Evolutionary conservation across 805 yeast genomes (phyloP).

Genomic region (Candida insectalens): DNA sequence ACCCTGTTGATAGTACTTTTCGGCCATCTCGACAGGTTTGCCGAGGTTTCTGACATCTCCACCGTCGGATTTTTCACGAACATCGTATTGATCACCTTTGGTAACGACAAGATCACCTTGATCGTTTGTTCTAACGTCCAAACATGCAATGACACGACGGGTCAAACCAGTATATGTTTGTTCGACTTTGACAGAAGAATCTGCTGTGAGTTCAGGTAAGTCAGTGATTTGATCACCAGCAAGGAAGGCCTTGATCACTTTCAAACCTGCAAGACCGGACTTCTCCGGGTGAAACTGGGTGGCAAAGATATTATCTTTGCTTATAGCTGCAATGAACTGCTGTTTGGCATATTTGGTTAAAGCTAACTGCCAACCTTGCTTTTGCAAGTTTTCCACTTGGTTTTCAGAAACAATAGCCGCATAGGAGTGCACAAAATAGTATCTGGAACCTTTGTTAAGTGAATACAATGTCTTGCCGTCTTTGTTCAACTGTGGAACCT

Average conservation of each 20-base stretch:
- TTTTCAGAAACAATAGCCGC: conserved; percentile 56
- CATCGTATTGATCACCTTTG: conserved; percentile 98
- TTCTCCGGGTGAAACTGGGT: conserved; percentile 99
- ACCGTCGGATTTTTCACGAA: conserved; percentile 58
- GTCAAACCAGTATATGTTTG: conserved; percentile 52
- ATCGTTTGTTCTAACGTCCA: conserved; percentile 95
- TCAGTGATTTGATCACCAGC: conserved; percentile 29
- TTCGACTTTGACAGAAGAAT: background rate
- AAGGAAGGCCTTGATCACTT: conserved; percentile 65
- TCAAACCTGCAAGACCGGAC: conserved; percentile 84
- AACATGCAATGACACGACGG: conserved; percentile 87
- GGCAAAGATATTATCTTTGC: conserved; percentile 75
- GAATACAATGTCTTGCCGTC: conserved; percentile 38
- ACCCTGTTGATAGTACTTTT: conserved; percentile 83
- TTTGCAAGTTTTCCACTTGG: conserved; percentile 22
- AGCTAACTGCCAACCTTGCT: conserved; percentile 58
- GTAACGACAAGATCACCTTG: conserved; percentile 94
- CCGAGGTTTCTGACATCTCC: conserved; percentile 85
- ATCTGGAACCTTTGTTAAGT: conserved; percentile 57
- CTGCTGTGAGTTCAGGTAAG: conserved; percentile 6
- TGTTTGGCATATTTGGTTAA: conserved; percentile 68
- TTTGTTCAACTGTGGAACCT: conserved; percentile 10
- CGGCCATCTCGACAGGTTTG: conserved; percentile 92
- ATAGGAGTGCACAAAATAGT: conserved; percentile 92
- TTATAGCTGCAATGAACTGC: conserved; percentile 72